These are phyloP conservation scores for Cantharellus anzutake DNA, from an alignment of 768 basidiomycete genomes.

Conservation along the genomic window DNA sequence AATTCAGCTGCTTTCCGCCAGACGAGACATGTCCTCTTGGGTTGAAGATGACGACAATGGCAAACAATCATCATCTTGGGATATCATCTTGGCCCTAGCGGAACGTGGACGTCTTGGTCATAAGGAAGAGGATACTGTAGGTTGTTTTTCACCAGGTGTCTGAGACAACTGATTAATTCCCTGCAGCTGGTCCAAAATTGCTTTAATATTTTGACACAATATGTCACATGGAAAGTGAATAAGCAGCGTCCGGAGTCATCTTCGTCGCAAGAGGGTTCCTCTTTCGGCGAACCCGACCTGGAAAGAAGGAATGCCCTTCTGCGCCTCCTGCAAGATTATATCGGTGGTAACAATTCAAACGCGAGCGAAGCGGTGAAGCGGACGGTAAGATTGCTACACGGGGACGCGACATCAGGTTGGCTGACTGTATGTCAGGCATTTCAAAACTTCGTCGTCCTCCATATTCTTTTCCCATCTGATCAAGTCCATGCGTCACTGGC, in stretches of 20 bases:
- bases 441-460: slow-evolving; percentile 57
- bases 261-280: slow-evolving; percentile 9
- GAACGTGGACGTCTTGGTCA: slow-evolving; percentile 79
- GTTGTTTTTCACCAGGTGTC: slow-evolving; percentile 12
- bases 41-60: slow-evolving; percentile 85
- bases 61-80: slow-evolving; percentile 79
- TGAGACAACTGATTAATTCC: background rate
- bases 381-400: slow-evolving; percentile 32
- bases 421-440: slow-evolving; percentile 40
- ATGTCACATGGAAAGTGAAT: slow-evolving; percentile 71
- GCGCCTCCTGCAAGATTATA: slow-evolving; percentile 64
- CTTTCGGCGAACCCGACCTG: slow-evolving; percentile 36
- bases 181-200: slow-evolving; percentile 72
- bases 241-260: slow-evolving; percentile 21
- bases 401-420: no score
- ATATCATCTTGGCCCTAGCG: slow-evolving; percentile 65
- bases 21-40: slow-evolving; percentile 55
- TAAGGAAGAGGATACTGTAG: slow-evolving; percentile 72
- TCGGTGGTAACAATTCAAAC: slow-evolving; percentile 71
- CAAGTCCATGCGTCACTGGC: slow-evolving; percentile 34
- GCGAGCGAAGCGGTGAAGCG: slow-evolving; percentile 68
- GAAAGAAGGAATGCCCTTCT: slow-evolving; percentile 52
- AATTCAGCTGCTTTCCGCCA: slow-evolving; percentile 42
- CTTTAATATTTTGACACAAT: slow-evolving; percentile 54
- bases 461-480: slow-evolving; percentile 51